phyloP scores from a whole-genome alignment of 768 basidiomycete genomes.

The Pisolithus sp. region DNA sequence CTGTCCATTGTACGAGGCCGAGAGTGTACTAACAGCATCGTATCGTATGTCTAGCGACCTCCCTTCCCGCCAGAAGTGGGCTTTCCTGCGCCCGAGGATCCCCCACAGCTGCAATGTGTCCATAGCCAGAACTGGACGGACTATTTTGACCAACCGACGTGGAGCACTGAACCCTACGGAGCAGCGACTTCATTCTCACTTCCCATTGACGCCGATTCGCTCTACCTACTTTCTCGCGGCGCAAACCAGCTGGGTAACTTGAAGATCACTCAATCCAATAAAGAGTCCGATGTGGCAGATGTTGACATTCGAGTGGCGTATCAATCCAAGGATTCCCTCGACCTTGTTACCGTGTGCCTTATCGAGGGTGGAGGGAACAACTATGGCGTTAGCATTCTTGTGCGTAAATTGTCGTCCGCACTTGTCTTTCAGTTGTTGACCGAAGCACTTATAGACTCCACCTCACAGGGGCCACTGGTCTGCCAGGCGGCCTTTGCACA shows the following conservation, averaged over 20 bases:
- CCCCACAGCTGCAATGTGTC: slow-evolving; percentile 9
- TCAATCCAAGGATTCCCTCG: slow-evolving; percentile 8
- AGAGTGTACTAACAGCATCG: not conserved
- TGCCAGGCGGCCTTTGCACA: slow-evolving; percentile 18
- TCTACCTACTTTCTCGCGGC: slow-evolving; percentile 28
- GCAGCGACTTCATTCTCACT: slow-evolving; percentile 24
- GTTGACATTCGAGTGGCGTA: slow-evolving; percentile 26
- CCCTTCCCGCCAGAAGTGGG: not conserved
- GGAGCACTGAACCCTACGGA: slow-evolving; percentile 18
- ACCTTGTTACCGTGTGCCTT: slow-evolving; percentile 24
- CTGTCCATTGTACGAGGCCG: not conserved
- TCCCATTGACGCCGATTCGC: slow-evolving; percentile 22
- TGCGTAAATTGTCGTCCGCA: slow-evolving; percentile 10
- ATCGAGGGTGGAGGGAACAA: slow-evolving; percentile 18
- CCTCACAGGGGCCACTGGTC: not conserved
- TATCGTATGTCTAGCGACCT: not conserved
- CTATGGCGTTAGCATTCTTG: slow-evolving; percentile 30
- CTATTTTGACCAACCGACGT: slow-evolving; percentile 19
- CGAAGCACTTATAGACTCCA: slow-evolving; percentile 27
- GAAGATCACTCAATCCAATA: slow-evolving; percentile 24
- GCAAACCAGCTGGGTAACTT: slow-evolving; percentile 20
- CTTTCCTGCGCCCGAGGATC: not conserved
- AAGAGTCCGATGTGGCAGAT: slow-evolving; percentile 21
- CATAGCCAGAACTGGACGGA: slow-evolving; percentile 15
- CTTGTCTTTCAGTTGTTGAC: not conserved